phyloP scores from a whole-genome alignment of 108 stramenopile genomes.

The Skeletonema menzelii region DNA sequence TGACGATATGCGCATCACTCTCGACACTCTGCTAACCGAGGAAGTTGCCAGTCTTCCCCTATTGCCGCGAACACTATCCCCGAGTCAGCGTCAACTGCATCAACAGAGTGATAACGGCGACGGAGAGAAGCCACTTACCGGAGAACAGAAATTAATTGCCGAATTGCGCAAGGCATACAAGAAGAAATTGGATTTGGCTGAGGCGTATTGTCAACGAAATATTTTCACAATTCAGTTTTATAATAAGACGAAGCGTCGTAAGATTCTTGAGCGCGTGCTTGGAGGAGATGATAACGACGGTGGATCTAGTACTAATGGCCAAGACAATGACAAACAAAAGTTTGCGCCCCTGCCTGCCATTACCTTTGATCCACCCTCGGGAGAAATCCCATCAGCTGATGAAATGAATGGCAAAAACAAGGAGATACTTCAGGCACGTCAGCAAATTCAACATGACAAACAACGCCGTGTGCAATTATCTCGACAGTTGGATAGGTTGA shows the following conservation, averaged over 20 bases:
- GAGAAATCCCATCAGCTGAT: slow-evolving; percentile 15
- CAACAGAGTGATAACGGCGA: not conserved
- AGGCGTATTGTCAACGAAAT: slow-evolving; percentile 51
- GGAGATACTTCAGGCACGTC: slow-evolving; percentile 25
- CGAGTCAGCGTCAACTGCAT: not conserved
- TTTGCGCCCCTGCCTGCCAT: not conserved
- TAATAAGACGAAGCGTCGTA: slow-evolving; percentile 51
- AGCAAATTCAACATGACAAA: slow-evolving; percentile 24
- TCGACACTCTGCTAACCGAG: slow-evolving; percentile 39
- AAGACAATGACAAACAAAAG: not conserved
- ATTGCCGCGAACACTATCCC: slow-evolving; percentile 17
- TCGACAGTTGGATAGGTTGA: slow-evolving; percentile 16
- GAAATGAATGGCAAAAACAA: slow-evolving; percentile 25
- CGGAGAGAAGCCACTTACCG: slow-evolving; percentile 7
- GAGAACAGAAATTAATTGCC: slow-evolving; percentile 38
- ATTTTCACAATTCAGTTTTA: slow-evolving; percentile 54
- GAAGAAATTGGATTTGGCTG: slow-evolving; percentile 59
- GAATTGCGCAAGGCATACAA: slow-evolving; percentile 48
- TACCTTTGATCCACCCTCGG: not conserved
- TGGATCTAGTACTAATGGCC: not conserved
- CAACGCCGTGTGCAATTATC: slow-evolving; percentile 24
- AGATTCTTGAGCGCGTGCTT: slow-evolving; percentile 41
- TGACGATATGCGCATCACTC: slow-evolving; percentile 44
- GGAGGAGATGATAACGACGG: not conserved
- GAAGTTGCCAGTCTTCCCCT: slow-evolving; percentile 57